Conservation (phyloP, 331 rosid species). For the Pyrus hybrid region DNA sequence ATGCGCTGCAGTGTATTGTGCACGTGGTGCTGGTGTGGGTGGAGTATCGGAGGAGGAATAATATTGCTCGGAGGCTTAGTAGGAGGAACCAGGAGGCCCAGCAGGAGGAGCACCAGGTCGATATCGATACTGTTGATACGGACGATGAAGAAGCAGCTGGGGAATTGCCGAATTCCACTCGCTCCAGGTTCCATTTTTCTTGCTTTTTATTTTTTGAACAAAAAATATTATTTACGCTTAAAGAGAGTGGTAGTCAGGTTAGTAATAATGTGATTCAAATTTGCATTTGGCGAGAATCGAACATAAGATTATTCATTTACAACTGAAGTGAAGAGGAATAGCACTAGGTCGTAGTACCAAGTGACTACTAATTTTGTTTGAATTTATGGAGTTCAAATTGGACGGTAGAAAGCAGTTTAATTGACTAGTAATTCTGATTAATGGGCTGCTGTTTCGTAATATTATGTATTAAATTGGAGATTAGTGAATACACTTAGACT, state of each 20-base stretch:
- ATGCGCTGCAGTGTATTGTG: conserved; percentile 67
- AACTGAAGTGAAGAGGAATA: too few species aligned
- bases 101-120: background rate
- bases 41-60: conserved; percentile 60
- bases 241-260: too few species aligned
- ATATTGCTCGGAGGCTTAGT: conserved; percentile 13
- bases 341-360: too few species aligned
- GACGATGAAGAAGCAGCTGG: conserved; percentile 38
- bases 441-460: background rate
- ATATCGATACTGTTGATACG: conserved; percentile 19
- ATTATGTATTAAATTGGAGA: background rate
- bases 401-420: background rate
- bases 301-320: too few species aligned
- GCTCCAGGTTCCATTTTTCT: conserved; percentile 11
- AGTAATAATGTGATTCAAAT: too few species aligned
- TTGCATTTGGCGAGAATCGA: too few species aligned
- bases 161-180: conserved; percentile 4
- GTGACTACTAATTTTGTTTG: background rate
- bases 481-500: background rate
- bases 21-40: conserved; percentile 75
- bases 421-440: background rate
- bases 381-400: background rate
- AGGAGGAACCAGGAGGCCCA: conserved; percentile 23
- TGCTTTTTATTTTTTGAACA: background rate
- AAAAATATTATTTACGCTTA: too few species aligned